Conservation (phyloP, 1,139 yeast species). For the Blastobotrys malaysiensis region DNA sequence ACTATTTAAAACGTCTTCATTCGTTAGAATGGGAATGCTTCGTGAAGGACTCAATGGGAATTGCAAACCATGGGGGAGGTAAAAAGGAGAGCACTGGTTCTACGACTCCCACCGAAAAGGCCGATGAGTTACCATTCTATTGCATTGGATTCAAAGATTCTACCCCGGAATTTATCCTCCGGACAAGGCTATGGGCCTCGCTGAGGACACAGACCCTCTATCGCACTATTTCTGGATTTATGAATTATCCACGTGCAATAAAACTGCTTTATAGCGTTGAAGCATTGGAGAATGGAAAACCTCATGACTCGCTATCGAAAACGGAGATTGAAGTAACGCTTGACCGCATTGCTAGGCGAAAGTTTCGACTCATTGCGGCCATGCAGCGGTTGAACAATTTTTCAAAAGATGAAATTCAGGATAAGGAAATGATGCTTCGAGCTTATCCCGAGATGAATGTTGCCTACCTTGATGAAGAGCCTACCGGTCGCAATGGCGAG, state of each 20-base stretch:
- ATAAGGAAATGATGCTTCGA: conserved; percentile 50
- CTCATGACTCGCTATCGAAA: background rate
- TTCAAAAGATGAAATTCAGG: conserved; percentile 46
- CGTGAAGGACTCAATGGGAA: conserved; percentile 45
- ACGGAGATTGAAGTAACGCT: conserved; percentile 7
- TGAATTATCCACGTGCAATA: conserved; percentile 64
- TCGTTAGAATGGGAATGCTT: conserved; percentile 73
- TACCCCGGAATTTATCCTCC: conserved; percentile 51
- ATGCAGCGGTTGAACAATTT: conserved; percentile 62
- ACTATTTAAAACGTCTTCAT: conserved; percentile 65
- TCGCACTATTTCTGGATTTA: conserved; percentile 72
- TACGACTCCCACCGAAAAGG: conserved; percentile 15
- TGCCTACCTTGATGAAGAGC: conserved; percentile 52
- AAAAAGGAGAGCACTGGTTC: conserved; percentile 14
- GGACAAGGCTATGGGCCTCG: conserved; percentile 83
- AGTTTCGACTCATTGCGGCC: conserved; percentile 63
- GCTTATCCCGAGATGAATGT: conserved; percentile 59
- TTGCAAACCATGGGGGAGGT: conserved; percentile 15
- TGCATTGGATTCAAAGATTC: conserved; percentile 67
- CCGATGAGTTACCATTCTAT: conserved; percentile 56
- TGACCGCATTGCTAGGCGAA: conserved; percentile 48
- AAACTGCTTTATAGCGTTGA: conserved; percentile 62
- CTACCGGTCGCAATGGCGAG: conserved; percentile 25
- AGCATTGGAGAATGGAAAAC: conserved; percentile 26
- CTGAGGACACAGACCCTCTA: conserved; percentile 71